Evolutionary conservation across 208 protist genomes (phyloP).

Genomic region (Trypanosoma lewisi): DNA sequence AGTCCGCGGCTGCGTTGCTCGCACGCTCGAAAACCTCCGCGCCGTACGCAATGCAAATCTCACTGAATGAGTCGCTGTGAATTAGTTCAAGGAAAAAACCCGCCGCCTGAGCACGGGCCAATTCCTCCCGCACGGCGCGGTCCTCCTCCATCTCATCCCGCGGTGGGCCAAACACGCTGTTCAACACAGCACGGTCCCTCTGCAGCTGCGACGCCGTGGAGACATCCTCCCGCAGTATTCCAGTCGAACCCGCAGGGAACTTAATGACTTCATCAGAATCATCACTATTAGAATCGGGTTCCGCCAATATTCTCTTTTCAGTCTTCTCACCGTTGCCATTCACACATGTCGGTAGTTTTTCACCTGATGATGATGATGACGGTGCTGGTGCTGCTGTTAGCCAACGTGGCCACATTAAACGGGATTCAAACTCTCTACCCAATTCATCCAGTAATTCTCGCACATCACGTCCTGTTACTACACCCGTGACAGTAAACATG

Average conservation of each 20-base stretch:
- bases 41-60: slow-evolving; percentile 61
- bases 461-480: slow-evolving; percentile 35
- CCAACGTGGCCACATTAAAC: slow-evolving; percentile 44
- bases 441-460: slow-evolving; percentile 38
- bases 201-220: background rate
- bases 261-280: slow-evolving; percentile 50
- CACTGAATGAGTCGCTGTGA: slow-evolving; percentile 60
- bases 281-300: slow-evolving; percentile 10
- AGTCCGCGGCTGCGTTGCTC: slow-evolving; percentile 30
- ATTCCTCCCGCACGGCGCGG: slow-evolving; percentile 30
- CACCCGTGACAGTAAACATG: slow-evolving; percentile 43
- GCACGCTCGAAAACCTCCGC: slow-evolving; percentile 32
- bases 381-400: slow-evolving; percentile 10
- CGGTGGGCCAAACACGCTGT: slow-evolving; percentile 22
- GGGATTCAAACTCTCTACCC: slow-evolving; percentile 38
- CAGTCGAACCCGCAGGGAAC: slow-evolving; percentile 40
- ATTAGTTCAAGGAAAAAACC: slow-evolving; percentile 63
- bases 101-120: slow-evolving; percentile 46
- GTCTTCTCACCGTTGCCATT: background rate
- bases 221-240: slow-evolving; percentile 14
- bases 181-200: background rate
- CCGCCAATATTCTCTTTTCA: background rate
- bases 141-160: slow-evolving; percentile 6
- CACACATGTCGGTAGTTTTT: background rate
- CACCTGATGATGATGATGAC: slow-evolving; percentile 9